phyloP scores from a whole-genome alignment of 345 rosid species.

The Ricinus communis region DNA sequence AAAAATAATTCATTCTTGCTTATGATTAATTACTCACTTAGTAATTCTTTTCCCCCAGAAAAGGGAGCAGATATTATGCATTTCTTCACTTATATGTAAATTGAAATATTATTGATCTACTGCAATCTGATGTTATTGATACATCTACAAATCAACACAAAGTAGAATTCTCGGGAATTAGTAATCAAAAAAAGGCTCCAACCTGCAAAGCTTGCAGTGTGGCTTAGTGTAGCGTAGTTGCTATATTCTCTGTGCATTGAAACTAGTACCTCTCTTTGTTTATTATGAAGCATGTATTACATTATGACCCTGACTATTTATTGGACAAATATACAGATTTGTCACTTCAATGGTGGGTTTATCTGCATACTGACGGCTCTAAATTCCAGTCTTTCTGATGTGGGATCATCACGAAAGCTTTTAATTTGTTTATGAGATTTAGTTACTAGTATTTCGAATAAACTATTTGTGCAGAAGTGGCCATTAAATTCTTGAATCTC shows the following conservation, averaged over 20 bases:
- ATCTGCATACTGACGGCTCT: background rate
- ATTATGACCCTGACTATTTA: background rate
- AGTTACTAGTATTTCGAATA: background rate
- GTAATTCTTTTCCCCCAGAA: background rate
- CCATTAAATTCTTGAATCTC: conserved; percentile 4
- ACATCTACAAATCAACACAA: too few species aligned
- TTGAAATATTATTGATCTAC: background rate
- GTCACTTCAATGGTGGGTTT: background rate
- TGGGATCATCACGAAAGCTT: background rate
- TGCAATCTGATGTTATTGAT: background rate
- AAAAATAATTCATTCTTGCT: background rate
- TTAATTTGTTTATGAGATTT: background rate
- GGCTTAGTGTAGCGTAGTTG: too few species aligned
- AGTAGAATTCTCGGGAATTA: background rate
- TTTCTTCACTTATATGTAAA: background rate
- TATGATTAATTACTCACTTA: background rate
- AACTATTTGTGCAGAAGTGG: background rate
- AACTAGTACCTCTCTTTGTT: background rate
- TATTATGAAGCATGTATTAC: background rate
- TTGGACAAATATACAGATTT: background rate
- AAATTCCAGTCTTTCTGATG: background rate
- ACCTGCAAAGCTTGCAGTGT: background rate
- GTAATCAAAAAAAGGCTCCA: background rate
- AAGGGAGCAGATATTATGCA: background rate
- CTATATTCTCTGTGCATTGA: background rate